Evolutionary conservation across 225 moss, liverwort and hornwort species (phyloP).

Genomic region (Sphagnum contortum): DNA sequence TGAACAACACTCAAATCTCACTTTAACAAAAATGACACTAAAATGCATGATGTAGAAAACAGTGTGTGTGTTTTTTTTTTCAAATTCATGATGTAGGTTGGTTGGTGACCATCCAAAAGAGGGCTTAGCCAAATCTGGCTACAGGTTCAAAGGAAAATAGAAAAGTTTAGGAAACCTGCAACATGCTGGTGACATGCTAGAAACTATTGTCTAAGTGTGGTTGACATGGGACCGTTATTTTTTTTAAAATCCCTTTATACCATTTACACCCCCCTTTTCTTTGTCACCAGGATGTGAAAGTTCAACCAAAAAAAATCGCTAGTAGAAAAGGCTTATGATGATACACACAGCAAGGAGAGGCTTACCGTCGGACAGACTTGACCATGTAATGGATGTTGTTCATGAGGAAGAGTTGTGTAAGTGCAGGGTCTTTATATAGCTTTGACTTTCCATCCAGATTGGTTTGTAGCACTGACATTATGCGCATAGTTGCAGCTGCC

Average conservation of each 20-base stretch:
- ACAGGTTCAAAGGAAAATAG: too few species aligned
- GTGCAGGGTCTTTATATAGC: slow-evolving; percentile 75
- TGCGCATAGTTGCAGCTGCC: slow-evolving; percentile 69
- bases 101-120: too few species aligned
- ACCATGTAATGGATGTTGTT: slow-evolving; percentile 99
- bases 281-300: background rate
- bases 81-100: background rate
- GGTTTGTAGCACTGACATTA: slow-evolving; percentile 75
- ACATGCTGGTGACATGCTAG: background rate
- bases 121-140: too few species aligned
- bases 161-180: too few species aligned
- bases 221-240: background rate
- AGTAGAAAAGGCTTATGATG: background rate
- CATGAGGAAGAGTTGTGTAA: slow-evolving; percentile 86
- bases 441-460: slow-evolving; percentile 94
- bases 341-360: background rate
- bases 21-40: background rate
- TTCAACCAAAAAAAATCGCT: background rate
- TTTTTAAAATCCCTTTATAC: background rate
- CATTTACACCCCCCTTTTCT: background rate
- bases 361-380: slow-evolving; percentile 79
- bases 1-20: background rate
- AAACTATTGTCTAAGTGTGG: background rate
- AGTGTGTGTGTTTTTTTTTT: background rate
- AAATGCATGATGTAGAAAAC: background rate